A percentile compares a stretch with the other conserved stretches of the same genome.
Conservation (phyloP, 2,329 filamentous ascomycete species). For the Ophiostoma quercus region DNA sequence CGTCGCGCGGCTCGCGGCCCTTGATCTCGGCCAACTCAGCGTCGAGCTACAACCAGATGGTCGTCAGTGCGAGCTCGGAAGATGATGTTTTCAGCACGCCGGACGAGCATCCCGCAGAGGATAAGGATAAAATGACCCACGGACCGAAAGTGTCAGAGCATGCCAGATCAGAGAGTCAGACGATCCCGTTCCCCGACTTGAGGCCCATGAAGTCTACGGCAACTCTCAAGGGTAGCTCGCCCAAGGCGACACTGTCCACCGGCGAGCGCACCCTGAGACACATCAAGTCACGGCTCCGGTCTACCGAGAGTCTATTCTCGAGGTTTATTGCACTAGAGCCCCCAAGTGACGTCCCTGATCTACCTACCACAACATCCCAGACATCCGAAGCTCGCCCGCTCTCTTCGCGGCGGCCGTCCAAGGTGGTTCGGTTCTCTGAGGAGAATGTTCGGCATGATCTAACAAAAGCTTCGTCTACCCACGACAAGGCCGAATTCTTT, state of each 20-base stretch:
- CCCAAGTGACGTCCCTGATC: background rate
- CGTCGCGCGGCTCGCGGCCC: background rate
- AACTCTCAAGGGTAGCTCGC: background rate
- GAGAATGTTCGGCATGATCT: background rate
- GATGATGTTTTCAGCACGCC: slow-evolving; percentile 20
- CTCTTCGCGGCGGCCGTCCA: slow-evolving; percentile 23
- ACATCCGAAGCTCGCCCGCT: background rate
- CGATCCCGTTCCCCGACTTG: slow-evolving; percentile 5
- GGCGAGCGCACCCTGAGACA: slow-evolving; percentile 17
- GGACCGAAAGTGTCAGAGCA: no score
- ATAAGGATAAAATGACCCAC: no score
- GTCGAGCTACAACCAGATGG: background rate
- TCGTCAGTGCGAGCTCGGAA: slow-evolving; percentile 10
- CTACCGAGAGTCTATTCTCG: slow-evolving; percentile 25
- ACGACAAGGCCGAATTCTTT: no score
- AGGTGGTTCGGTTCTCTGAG: slow-evolving; percentile 26
- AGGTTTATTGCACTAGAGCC: slow-evolving; percentile 24
- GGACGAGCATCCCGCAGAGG: no score
- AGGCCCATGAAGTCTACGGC: slow-evolving; percentile 19
- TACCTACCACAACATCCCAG: background rate
- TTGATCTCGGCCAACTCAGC: background rate
- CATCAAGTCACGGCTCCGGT: slow-evolving; percentile 25
- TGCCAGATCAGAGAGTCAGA: background rate
- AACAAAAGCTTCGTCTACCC: background rate
- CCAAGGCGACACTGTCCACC: background rate